Percentiles rank a stretch among this genome's conserved stretches.
Evolutionary conservation across 164 flowering plant species (phyloP).

Genomic region (Stephania yunnanensis): DNA sequence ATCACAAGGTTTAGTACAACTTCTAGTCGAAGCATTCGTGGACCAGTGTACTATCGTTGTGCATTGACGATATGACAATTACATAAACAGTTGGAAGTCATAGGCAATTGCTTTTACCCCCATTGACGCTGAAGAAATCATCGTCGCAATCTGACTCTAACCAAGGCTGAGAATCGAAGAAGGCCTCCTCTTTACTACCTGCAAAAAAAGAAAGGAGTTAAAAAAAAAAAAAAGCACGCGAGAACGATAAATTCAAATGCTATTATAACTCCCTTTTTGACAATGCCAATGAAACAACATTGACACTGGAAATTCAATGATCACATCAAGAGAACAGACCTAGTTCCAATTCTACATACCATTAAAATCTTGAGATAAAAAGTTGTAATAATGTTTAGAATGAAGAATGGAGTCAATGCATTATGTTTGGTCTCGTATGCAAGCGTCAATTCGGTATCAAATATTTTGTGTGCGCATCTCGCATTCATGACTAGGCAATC

Average conservation of each 20-base stretch:
- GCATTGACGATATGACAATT: too few relatives aligned
- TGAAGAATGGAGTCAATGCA: neutral
- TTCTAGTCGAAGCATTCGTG: too few relatives aligned
- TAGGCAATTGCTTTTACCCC: constrained; percentile 42
- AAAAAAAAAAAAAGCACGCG: neutral
- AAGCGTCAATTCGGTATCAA: neutral
- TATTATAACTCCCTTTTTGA: too few relatives aligned
- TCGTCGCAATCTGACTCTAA: constrained; percentile 85
- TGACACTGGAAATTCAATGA: neutral
- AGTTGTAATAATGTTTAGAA: neutral
- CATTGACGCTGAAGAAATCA: constrained; percentile 76
- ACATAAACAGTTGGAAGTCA: too few relatives aligned
- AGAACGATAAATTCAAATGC: neutral
- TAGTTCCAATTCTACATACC: neutral
- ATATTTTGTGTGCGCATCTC: neutral
- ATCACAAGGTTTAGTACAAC: too few relatives aligned
- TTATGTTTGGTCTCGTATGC: neutral
- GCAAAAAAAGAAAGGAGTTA: constrained; percentile 13
- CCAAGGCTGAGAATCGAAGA: constrained; percentile 75
- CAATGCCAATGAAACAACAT: neutral
- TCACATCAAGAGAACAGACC: neutral
- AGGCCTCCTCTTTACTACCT: constrained; percentile 77
- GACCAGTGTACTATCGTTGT: too few relatives aligned
- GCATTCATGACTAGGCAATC: neutral
- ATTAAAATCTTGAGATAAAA: too few relatives aligned